Base-by-base conservation (phyloP, 1,284 basidiomycete species). In the Malassezia nana region DNA sequence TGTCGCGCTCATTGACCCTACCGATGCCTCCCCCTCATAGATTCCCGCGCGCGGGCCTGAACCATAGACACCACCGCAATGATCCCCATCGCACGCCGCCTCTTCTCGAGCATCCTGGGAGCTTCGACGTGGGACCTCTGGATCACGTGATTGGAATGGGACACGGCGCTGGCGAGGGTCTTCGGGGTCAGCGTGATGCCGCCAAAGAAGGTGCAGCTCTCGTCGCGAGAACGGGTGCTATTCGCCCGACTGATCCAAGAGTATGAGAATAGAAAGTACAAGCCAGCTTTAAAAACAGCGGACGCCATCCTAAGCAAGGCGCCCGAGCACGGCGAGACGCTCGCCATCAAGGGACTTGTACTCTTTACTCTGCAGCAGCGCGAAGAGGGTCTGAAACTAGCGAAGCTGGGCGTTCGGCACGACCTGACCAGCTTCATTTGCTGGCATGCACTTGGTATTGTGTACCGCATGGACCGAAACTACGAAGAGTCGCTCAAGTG, bases 271-370 rank as follows among this genome's bases (percentile, higher is more conserved):
- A 84, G 87, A 69, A 85, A 89, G 74, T 84, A 91, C 75, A 86
- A 89, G 70, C 87, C 88, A 67, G 91, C 85, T 32, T 79, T 89
- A 66, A 95, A 95, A 76, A 83, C 86, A 8, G 89, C 89, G 1
- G 91, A 98, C 76, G 81, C 84, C 66, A 91, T 98, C 72, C 82
- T 99, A 74, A 92, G 89, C 78, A 94, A 92, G 79, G 83, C 84
- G 67, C 90, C 94, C 0, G 85, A 94, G 50, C 90, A 96, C 81
- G 94, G 90, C 65, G 72, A 74, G 57, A 72, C 72, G 32, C 59
- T 74, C 20, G 49, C 64, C 22, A 66, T 74, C 64, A 74, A 74
- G 50, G 72, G 70, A 33, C 59, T 74, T 9, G 52, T 72, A 8
- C 58, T 72, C 50, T 65, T 60, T 46, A 63, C 69, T 18, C 53